These are phyloP conservation scores for Speleostelium caveatum DNA, from an alignment of 78 protist genomes.

Conservation along the genomic window DNA sequence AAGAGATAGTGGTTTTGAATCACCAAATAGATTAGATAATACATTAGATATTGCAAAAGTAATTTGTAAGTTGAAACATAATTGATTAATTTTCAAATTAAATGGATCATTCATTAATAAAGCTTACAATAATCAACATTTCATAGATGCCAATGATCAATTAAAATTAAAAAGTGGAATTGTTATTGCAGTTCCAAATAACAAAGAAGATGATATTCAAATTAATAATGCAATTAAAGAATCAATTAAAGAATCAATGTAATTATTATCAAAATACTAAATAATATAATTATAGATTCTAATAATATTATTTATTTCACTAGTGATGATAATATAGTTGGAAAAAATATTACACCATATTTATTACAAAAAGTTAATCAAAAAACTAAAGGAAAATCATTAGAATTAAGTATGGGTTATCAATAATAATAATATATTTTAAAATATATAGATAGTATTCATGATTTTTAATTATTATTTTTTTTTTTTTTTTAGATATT, in stretches of 20 bases:
- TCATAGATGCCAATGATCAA: slow-evolving; percentile 7
- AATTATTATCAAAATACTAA: too few relatives aligned
- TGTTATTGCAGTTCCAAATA: slow-evolving; percentile 89
- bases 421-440: too few relatives aligned
- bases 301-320: slow-evolving; percentile 47
- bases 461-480: too few relatives aligned
- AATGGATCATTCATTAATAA: too few relatives aligned
- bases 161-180: slow-evolving; percentile 73
- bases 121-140: too few relatives aligned
- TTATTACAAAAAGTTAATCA: slow-evolving; percentile 84
- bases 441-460: too few relatives aligned
- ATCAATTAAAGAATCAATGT: slow-evolving; percentile 73
- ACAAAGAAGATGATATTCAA: slow-evolving; percentile 28
- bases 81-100: too few relatives aligned
- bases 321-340: slow-evolving; percentile 42
- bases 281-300: too few relatives aligned
- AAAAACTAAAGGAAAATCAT: slow-evolving; percentile 89
- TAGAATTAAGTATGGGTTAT: slow-evolving; percentile 83
- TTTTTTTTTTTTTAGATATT: slow-evolving; percentile 78
- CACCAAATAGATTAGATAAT: slow-evolving; percentile 39
- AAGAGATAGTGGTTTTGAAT: not conserved
- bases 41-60: slow-evolving; percentile 37
- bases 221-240: slow-evolving; percentile 71
- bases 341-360: slow-evolving; percentile 95
- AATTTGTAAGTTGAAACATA: too few relatives aligned